Percentiles rank a stretch among this genome's conserved stretches.
Conservation (phyloP, 306 rosid species). For the Medicago truncatula region MtrunA17r5.0-ANR NC_053048.1:50826501-50827000, state of each 20-base stretch:
- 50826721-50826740: neutral
- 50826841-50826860: constrained; percentile 5
- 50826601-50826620: neutral
- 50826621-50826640: too few relatives aligned
- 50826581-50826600: neutral
- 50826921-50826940: neutral
- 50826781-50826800: constrained; percentile 38
- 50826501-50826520: constrained; percentile 5
- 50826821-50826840: constrained; percentile 8
- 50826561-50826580: neutral
- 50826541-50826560: neutral
- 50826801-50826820: constrained; percentile 29
- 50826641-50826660: neutral
- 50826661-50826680: neutral
- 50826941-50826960: neutral
- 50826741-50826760: neutral
- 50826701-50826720: neutral
- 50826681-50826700: neutral
- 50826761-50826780: neutral
- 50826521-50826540: neutral
- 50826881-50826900: too few relatives aligned
- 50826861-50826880: neutral
- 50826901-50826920: neutral
- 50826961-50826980: neutral
- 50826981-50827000: neutral